Percentiles rank a stretch among this genome's conserved stretches.
These are phyloP conservation scores for Aspergillus sp. DNA, from an alignment of 2,329 filamentous ascomycete genomes.

Conservation along the genomic window DNA sequence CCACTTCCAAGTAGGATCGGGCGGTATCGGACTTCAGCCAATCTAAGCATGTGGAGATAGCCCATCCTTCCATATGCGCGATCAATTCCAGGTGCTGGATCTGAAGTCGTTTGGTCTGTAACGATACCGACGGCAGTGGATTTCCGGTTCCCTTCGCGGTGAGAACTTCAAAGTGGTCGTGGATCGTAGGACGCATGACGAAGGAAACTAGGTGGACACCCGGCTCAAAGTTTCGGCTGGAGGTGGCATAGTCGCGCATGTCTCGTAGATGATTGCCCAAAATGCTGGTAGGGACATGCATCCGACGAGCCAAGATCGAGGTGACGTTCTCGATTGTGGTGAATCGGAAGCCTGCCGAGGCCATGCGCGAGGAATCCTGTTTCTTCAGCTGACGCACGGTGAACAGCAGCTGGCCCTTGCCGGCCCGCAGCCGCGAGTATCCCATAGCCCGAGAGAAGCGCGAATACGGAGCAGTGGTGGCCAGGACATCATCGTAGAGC, in stretches of 20 bases:
- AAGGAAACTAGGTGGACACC: slow-evolving; percentile 46
- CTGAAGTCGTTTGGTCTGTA: slow-evolving; percentile 56
- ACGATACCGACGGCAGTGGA: slow-evolving; percentile 59
- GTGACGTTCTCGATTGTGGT: slow-evolving; percentile 68
- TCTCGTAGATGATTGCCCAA: slow-evolving; percentile 61
- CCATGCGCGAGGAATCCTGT: slow-evolving; percentile 63
- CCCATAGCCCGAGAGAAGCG: slow-evolving; percentile 28
- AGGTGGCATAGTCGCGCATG: slow-evolving; percentile 59
- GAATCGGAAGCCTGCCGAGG: slow-evolving; percentile 76
- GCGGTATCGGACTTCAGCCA: slow-evolving; percentile 32
- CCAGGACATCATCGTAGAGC: slow-evolving; percentile 73
- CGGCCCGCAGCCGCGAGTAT: slow-evolving; percentile 36
- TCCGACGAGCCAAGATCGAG: slow-evolving; percentile 65
- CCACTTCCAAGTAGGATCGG: slow-evolving; percentile 23
- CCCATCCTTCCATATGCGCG: slow-evolving; percentile 42
- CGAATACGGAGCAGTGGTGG: slow-evolving; percentile 54
- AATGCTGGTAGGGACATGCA: slow-evolving; percentile 67
- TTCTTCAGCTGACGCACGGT: slow-evolving; percentile 65
- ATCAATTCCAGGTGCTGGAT: slow-evolving; percentile 56
- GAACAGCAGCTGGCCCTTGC: slow-evolving; percentile 77
- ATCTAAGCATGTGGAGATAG: slow-evolving; percentile 35
- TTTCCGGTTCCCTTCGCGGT: slow-evolving; percentile 58
- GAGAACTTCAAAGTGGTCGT: slow-evolving; percentile 63
- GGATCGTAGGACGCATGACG: slow-evolving; percentile 48
- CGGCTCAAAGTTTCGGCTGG: slow-evolving; percentile 29